These are phyloP conservation scores for Barnettozyma botsteinii DNA, from an alignment of 805 yeast genomes.

Conservation along the genomic window DNA sequence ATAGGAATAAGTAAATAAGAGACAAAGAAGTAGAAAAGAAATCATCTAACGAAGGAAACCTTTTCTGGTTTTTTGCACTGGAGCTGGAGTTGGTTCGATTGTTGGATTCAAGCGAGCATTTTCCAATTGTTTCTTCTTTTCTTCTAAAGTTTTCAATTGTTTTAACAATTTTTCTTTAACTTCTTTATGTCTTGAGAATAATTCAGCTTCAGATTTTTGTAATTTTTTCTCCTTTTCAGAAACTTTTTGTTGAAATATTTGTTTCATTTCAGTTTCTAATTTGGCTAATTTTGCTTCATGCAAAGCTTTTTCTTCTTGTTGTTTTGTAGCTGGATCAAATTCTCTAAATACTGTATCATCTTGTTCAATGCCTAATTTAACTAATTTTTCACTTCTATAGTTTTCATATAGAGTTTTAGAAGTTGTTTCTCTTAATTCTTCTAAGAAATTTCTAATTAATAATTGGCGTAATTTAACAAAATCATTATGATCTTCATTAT, in stretches of 20 bases:
- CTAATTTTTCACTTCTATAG: slow-evolving; percentile 81
- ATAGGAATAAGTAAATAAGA: too few relatives aligned
- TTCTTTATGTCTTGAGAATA: slow-evolving; percentile 92
- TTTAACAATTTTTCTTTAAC: slow-evolving; percentile 91
- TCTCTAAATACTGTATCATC: slow-evolving; percentile 91
- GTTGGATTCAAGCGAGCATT: slow-evolving; percentile 45
- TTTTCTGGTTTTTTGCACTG: slow-evolving; percentile 59
- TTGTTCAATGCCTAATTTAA: slow-evolving; percentile 81
- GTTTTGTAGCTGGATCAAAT: slow-evolving; percentile 87
- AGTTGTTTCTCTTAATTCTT: slow-evolving; percentile 88
- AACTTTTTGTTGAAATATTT: slow-evolving; percentile 94
- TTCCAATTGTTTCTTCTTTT: slow-evolving; percentile 78
- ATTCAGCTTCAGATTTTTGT: slow-evolving; percentile 94
- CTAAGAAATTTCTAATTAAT: slow-evolving; percentile 83
- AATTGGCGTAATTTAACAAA: slow-evolving; percentile 84
- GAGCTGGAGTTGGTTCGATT: slow-evolving; percentile 29
- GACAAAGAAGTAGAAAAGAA: neutral
- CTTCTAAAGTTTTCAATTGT: slow-evolving; percentile 87
- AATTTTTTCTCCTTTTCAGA: slow-evolving; percentile 94
- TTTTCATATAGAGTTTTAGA: slow-evolving; percentile 72
- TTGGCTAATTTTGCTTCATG: slow-evolving; percentile 92
- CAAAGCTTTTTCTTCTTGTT: slow-evolving; percentile 86
- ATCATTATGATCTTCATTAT: slow-evolving; percentile 90
- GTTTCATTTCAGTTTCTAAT: slow-evolving; percentile 95
- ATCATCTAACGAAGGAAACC: slow-evolving; percentile 65